Evolutionary conservation across 2,329 filamentous ascomycete genomes (phyloP).

Genomic region (Cucurbitaria berberidis): DNA sequence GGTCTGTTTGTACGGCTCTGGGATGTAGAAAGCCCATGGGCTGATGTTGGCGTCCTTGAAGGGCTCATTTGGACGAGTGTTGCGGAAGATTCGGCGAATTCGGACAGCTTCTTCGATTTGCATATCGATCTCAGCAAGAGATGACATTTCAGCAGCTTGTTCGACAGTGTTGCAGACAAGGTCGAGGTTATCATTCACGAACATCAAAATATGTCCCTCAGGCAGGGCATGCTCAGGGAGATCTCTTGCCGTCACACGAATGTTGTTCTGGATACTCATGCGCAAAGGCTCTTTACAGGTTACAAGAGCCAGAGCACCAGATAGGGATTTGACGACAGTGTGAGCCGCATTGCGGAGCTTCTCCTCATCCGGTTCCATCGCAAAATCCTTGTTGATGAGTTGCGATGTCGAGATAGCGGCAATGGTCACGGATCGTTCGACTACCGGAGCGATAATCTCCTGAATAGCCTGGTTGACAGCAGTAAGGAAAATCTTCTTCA

Average conservation of each 20-base stretch:
- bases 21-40: conserved; percentile 92
- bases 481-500: conserved; percentile 76
- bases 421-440: conserved; percentile 96
- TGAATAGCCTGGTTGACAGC: conserved; percentile 89
- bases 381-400: conserved; percentile 95
- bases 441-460: conserved; percentile 96
- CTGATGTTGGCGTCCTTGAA: conserved; percentile 84
- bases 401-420: conserved; percentile 95
- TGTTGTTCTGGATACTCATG: conserved; percentile 97
- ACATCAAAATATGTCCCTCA: conserved; percentile 96
- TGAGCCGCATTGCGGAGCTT: conserved; percentile 85
- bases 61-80: conserved; percentile 77
- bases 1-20: conserved; percentile 88
- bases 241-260: conserved; percentile 78
- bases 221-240: conserved; percentile 75
- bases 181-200: conserved; percentile 96
- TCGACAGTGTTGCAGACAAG: conserved; percentile 93
- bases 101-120: conserved; percentile 85
- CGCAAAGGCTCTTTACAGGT: conserved; percentile 96
- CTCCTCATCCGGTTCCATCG: conserved; percentile 88
- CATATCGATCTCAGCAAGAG: conserved; percentile 91
- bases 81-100: conserved; percentile 74
- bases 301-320: conserved; percentile 92
- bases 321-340: conserved; percentile 93
- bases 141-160: conserved; percentile 91